Evolutionary conservation across 2,329 filamentous ascomycete genomes (phyloP), one percentile per base, ranked within the genome.

Genomic region (Teratosphaeria epicoccoides): DNA sequence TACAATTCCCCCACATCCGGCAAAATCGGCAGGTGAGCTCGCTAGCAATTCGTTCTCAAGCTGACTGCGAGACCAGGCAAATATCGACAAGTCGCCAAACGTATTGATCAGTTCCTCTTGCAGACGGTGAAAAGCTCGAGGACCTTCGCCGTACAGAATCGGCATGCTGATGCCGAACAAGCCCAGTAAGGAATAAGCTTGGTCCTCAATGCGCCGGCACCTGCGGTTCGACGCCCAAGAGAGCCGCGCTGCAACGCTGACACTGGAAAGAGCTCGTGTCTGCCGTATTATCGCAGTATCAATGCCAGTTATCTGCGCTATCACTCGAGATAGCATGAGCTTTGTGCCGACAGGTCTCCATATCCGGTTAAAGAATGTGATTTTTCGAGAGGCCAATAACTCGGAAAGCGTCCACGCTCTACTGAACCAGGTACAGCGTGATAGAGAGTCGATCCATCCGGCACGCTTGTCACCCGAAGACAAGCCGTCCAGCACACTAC

Each of bases 141-240:
- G 25, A 6, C 56, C 55, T 50, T 62, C 60, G 7, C 59, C 60
- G 37, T 62, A 62, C 0, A 60, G 49, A 10, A 61, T 47, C 11
- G 59, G 57, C 52, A 62, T 59, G 29, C 56, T 59, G 37, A 61
- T 51, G 24, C 55, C 54, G 33, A 62, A 62, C 1, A 62, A 20
- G 37, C 59, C 60, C 25, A 61, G 37, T 11, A 61, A 43, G 28
- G 51, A 55, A 43, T 61, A 60, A 6, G 58, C 59, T 24, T 46
- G 50, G 29, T 63, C 60, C 47, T 63, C 60, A 1, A 40, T 45
- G 3, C 57, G 24, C 1, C 55, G 54, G 7, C 58, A 61, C 14
- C 44, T 24, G n/a, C 60, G 49, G 6, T 49, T 26, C 3, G 57
- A 55, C 14, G 55, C 57, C 60, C 60, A 62, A 14, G 52, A 55